These are phyloP conservation scores for Exidia glandulosa DNA, from an alignment of 768 basidiomycete genomes.

Conservation along the genomic window DNA sequence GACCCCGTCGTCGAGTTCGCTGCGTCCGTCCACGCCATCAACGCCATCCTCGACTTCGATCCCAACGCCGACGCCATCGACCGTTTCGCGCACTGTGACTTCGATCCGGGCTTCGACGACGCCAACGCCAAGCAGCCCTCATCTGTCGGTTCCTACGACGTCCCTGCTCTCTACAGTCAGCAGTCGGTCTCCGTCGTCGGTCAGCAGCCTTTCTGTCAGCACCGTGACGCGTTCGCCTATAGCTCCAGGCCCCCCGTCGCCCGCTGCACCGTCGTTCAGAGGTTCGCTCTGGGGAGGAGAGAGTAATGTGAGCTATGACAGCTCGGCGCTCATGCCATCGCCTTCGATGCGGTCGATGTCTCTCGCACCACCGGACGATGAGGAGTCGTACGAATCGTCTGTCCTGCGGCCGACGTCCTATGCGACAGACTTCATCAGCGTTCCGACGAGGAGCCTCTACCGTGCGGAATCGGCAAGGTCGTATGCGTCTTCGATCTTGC, in stretches of 20 bases:
- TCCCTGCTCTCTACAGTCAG: neutral
- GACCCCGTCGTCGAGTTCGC: neutral
- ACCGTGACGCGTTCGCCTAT: neutral
- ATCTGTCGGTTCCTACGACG: neutral
- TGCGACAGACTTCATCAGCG: neutral
- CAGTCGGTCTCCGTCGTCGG: too few relatives aligned
- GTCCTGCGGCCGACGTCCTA: neutral
- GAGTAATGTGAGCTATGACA: neutral
- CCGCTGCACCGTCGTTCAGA: neutral
- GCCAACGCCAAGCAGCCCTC: neutral
- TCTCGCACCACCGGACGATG: neutral
- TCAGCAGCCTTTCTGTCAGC: too few relatives aligned
- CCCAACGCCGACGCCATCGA: constrained; percentile 15
- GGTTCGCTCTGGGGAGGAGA: neutral
- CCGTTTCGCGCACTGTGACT: constrained; percentile 26
- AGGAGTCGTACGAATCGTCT: neutral
- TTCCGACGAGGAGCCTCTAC: neutral
- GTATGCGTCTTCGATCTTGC: neutral
- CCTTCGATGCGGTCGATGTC: neutral
- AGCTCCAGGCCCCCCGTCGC: constrained; percentile 5
- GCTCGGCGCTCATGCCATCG: neutral
- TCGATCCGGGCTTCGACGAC: constrained; percentile 27
- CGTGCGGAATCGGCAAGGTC: neutral
- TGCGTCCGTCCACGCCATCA: neutral
- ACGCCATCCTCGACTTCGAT: constrained; percentile 9